phyloP scores from a whole-genome alignment of 306 rosid genomes.

The Datisca glomerata region DNA sequence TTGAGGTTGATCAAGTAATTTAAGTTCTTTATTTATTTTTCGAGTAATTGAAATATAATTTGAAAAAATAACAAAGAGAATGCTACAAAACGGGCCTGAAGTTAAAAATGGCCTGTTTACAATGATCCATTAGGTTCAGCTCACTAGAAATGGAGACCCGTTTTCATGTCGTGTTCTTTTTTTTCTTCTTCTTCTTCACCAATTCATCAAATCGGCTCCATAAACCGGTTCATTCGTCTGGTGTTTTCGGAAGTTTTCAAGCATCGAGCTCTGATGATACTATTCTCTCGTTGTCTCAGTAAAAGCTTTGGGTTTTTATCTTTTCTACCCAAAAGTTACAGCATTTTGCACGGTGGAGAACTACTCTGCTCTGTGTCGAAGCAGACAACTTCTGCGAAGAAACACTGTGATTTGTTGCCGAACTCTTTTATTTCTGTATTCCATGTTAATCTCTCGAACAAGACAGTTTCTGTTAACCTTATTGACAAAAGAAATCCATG shows the following conservation, averaged over 20 bases:
- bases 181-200: no score
- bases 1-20: no score
- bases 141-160: no score
- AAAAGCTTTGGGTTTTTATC: constrained; percentile 1
- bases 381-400: not conserved
- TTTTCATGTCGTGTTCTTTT: no score
- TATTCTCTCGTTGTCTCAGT: not conserved
- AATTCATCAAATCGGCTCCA: no score
- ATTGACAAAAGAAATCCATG: not conserved
- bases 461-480: not conserved
- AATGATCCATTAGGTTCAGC: no score
- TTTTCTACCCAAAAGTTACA: not conserved
- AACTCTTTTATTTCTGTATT: not conserved
- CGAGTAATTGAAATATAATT: no score
- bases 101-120: no score
- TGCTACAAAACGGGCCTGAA: no score
- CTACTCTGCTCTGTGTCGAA: not conserved
- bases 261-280: constrained; percentile 1
- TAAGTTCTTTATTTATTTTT: no score
- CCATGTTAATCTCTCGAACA: not conserved
- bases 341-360: not conserved
- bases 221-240: no score
- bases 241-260: constrained; percentile 4
- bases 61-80: no score
- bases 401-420: not conserved